Conservation (phyloP, 257 asterid species). For the Cinchona pubescens region DNA sequence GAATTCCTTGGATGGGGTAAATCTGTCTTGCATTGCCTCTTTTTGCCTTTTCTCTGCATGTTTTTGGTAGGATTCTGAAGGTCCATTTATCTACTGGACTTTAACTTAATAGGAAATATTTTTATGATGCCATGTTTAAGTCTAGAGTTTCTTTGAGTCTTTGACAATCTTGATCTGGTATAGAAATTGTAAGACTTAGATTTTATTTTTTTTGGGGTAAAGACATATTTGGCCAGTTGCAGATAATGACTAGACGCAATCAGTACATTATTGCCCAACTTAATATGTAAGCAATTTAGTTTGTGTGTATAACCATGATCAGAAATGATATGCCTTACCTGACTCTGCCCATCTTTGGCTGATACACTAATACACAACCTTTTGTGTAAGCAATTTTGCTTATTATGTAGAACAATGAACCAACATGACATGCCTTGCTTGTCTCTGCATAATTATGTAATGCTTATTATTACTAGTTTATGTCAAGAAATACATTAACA, state of each 20-base stretch:
- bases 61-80: not conserved
- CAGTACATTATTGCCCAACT: not conserved
- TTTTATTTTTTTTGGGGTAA: no score
- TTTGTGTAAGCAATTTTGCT: not conserved
- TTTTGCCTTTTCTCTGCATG: not conserved
- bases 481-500: not conserved
- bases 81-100: not conserved
- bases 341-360: not conserved
- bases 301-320: not conserved
- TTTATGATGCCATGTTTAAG: not conserved
- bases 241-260: not conserved
- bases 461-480: not conserved
- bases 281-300: not conserved
- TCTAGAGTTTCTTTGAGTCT: not conserved
- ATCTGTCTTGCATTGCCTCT: not conserved
- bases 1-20: not conserved
- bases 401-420: not conserved
- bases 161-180: not conserved
- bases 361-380: not conserved
- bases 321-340: not conserved
- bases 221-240: not conserved
- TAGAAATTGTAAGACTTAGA: not conserved
- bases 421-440: conserved; percentile 3
- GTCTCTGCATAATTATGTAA: not conserved
- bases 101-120: no score